phyloP scores from a whole-genome alignment of 1,284 basidiomycete species.

The Ganoderma meredithae region DNA sequence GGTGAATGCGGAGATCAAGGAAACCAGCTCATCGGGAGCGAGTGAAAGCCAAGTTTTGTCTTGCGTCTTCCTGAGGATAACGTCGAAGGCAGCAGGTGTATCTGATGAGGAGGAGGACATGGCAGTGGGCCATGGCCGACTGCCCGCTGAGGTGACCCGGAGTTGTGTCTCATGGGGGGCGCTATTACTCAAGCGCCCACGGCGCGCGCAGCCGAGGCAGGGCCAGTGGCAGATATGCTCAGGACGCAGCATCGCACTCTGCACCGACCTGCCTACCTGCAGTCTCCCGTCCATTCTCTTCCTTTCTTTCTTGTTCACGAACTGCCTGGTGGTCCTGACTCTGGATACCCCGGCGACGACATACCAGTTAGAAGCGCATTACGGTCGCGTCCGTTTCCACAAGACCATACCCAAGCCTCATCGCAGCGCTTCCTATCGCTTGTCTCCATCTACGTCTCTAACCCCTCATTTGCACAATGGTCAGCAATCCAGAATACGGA shows the following conservation, averaged over 20 bases:
- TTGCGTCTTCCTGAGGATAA: constrained; percentile 46
- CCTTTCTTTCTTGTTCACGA: background rate
- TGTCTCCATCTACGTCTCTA: constrained; percentile 17
- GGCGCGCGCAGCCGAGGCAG: constrained; percentile 13
- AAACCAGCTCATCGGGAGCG: constrained; percentile 61
- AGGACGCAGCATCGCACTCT: constrained; percentile 14
- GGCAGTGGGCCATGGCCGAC: constrained; percentile 8
- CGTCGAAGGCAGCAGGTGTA: constrained; percentile 37
- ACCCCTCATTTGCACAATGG: constrained; percentile 30
- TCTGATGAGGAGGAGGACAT: constrained; percentile 28
- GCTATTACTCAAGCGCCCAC: constrained; percentile 12
- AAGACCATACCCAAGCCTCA: constrained; percentile 3
- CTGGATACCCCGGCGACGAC: background rate
- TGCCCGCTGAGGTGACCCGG: no score
- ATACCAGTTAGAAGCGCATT: constrained; percentile 12
- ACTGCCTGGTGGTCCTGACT: background rate
- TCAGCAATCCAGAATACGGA: constrained; percentile 14
- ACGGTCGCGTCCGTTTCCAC: constrained; percentile 23
- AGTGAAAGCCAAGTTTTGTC: constrained; percentile 44
- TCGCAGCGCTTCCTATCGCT: constrained; percentile 21
- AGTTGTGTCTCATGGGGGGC: background rate
- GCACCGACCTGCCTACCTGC: constrained; percentile 18
- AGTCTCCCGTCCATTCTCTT: constrained; percentile 1
- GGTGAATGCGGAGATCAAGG: constrained; percentile 62
- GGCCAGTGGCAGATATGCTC: background rate